phyloP scores from a whole-genome alignment of 2,329 filamentous ascomycete genomes.

The Ophiostoma triangulosporum region DNA sequence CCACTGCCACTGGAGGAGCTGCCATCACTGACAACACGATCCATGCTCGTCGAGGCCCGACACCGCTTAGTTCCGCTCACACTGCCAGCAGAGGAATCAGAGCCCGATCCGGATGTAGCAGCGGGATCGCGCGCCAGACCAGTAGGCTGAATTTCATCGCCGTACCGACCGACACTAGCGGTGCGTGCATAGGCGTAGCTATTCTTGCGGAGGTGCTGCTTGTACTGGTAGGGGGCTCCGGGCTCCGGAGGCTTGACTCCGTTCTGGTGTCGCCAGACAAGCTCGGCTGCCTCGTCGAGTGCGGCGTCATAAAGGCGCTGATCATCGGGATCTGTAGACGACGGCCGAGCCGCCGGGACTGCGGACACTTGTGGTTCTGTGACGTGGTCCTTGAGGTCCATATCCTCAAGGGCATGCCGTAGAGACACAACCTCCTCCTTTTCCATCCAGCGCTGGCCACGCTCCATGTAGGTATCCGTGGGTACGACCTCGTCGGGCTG shows the following conservation, averaged over 20 bases:
- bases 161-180: constrained; percentile 41
- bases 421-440: constrained; percentile 62
- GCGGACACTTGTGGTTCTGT: neutral
- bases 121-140: constrained; percentile 30
- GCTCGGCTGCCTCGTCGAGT: constrained; percentile 62
- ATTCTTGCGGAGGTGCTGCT: constrained; percentile 53
- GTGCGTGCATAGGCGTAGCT: constrained; percentile 57
- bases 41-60: constrained; percentile 19
- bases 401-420: constrained; percentile 58
- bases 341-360: constrained; percentile 1
- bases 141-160: constrained; percentile 31
- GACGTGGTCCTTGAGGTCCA: constrained; percentile 37
- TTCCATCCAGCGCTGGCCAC: constrained; percentile 65
- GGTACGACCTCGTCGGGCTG: constrained; percentile 49
- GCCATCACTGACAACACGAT: constrained; percentile 8
- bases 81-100: constrained; percentile 26
- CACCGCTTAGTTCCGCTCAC: constrained; percentile 23
- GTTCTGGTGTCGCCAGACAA: constrained; percentile 65
- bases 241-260: constrained; percentile 41
- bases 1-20: constrained; percentile 17
- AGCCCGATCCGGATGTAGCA: constrained; percentile 36
- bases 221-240: constrained; percentile 53
- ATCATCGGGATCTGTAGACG: constrained; percentile 33
- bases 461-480: constrained; percentile 58
- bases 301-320: constrained; percentile 53